phyloP scores from a whole-genome alignment of 371 early-diverging fungal genomes.

The Apophysomyces sp. region DNA sequence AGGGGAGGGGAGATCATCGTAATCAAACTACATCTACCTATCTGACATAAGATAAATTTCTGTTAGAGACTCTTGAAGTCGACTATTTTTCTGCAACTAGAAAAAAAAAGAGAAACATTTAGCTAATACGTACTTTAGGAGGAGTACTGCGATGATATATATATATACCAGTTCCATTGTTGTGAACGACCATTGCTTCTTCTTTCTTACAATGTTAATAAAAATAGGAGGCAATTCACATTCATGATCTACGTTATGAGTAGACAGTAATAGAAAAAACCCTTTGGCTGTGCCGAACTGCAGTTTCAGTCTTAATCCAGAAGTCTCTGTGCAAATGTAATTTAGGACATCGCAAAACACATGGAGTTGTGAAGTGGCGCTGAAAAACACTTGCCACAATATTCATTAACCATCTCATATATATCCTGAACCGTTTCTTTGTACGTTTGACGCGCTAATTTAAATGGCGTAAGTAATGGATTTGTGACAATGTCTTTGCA shows the following conservation, averaged over 20 bases:
- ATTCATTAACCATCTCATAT: constrained; percentile 65
- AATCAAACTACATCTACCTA: constrained; percentile 42
- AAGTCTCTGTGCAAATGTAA: constrained; percentile 8
- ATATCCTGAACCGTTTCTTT: constrained; percentile 85
- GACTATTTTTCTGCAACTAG: constrained; percentile 54
- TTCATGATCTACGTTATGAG: constrained; percentile 16
- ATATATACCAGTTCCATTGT: constrained; percentile 73
- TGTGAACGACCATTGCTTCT: constrained; percentile 65
- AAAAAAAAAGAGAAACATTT: neutral
- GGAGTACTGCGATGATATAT: neutral
- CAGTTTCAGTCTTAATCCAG: constrained; percentile 65
- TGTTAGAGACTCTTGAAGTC: constrained; percentile 79
- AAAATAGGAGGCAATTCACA: constrained; percentile 52
- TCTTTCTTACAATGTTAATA: constrained; percentile 60
- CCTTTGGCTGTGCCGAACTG: constrained; percentile 62
- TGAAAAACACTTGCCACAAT: constrained; percentile 44
- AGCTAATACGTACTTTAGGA: too few relatives aligned
- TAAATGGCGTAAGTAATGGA: neutral
- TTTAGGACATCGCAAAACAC: too few relatives aligned
- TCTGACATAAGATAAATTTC: constrained; percentile 89
- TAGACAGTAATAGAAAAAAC: constrained; percentile 57
- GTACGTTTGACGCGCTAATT: constrained; percentile 75
- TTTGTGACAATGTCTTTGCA: neutral
- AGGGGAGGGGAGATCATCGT: too few relatives aligned
- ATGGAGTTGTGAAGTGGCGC: neutral